phyloP scores from a whole-genome alignment of 2,329 filamentous ascomycete species.

The Fusarium sp. region DNA sequence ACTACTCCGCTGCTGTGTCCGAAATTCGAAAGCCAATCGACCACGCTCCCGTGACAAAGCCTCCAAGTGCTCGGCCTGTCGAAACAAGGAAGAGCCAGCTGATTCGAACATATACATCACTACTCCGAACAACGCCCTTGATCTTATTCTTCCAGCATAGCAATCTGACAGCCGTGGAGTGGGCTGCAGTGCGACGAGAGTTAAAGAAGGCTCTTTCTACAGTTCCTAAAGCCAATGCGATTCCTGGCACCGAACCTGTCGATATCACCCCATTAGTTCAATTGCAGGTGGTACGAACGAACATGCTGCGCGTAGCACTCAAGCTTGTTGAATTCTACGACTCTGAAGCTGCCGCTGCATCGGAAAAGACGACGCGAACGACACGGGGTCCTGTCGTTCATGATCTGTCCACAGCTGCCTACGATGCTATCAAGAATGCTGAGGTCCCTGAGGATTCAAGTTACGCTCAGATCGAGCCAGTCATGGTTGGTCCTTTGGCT shows the following conservation, averaged over 20 bases:
- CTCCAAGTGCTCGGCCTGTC: slow-evolving; percentile 86
- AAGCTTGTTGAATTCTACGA: slow-evolving; percentile 88
- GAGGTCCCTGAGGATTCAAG: slow-evolving; percentile 56
- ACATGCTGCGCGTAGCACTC: slow-evolving; percentile 88
- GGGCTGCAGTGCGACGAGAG: slow-evolving; percentile 60
- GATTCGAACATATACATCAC: slow-evolving; percentile 85
- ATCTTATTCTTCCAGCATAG: slow-evolving; percentile 85
- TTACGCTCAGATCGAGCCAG: slow-evolving; percentile 74
- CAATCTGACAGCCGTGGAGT: slow-evolving; percentile 77
- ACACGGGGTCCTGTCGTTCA: slow-evolving; percentile 56
- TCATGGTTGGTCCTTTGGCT: slow-evolving; percentile 86
- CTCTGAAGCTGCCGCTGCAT: slow-evolving; percentile 58
- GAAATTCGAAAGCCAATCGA: slow-evolving; percentile 58
- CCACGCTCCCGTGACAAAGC: slow-evolving; percentile 77
- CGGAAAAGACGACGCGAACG: slow-evolving; percentile 51
- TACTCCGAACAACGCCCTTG: slow-evolving; percentile 86
- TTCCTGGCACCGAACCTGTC: slow-evolving; percentile 50
- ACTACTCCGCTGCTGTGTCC: slow-evolving; percentile 45
- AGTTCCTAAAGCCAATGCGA: slow-evolving; percentile 54
- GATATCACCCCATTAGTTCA: slow-evolving; percentile 74
- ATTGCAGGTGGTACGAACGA: slow-evolving; percentile 87
- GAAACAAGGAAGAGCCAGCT: slow-evolving; percentile 93
- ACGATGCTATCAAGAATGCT: slow-evolving; percentile 60
- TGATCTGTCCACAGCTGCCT: slow-evolving; percentile 68
- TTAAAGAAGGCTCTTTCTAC: slow-evolving; percentile 59